Percentiles rank a stretch among this genome's conserved stretches.
Conservation (phyloP, 2,329 filamentous ascomycete species). For the Niveomyces coronatus region DNA sequence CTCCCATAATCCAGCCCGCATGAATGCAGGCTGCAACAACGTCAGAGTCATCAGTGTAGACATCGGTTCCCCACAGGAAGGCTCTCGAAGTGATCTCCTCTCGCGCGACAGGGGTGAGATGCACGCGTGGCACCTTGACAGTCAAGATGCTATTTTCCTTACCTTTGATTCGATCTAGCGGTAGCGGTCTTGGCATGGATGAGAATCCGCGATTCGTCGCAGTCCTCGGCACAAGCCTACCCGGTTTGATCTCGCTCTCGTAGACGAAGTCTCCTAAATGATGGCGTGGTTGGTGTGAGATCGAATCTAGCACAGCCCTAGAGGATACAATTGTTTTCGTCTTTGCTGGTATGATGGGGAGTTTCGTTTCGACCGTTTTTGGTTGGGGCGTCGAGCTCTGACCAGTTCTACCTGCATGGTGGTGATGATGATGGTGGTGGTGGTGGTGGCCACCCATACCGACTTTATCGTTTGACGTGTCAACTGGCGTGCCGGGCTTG, state of each 20-base stretch:
- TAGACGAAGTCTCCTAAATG: conserved; percentile 85
- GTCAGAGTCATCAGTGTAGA: conserved; percentile 95
- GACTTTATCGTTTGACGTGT: conserved; percentile 35
- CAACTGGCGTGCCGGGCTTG: conserved; percentile 35
- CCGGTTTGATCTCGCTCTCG: conserved; percentile 51
- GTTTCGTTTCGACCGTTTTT: conserved; percentile 13
- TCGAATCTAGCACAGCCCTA: conserved; percentile 59
- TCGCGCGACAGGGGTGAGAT: conserved; percentile 57
- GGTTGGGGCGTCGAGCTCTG: conserved; percentile 16
- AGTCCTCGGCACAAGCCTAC: conserved; percentile 32
- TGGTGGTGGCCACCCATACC: conserved; percentile 36
- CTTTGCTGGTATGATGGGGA: conserved; percentile 39
- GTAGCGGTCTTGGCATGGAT: conserved; percentile 60
- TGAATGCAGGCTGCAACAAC: conserved; percentile 89
- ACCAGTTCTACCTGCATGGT: conserved; percentile 14
- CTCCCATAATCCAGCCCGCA: conserved; percentile 81
- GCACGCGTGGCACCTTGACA: conserved; percentile 72
- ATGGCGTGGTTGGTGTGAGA: conserved; percentile 58
- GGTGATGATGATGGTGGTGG: conserved; percentile 31
- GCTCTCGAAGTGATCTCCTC: conserved; percentile 75
- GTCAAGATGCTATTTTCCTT: conserved; percentile 88
- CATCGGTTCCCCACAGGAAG: conserved; percentile 83
- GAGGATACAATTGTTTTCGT: conserved; percentile 58
- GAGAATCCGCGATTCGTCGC: conserved; percentile 33
- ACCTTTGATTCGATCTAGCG: conserved; percentile 58